Evolutionary conservation across 2,329 filamentous ascomycete genomes (phyloP).

Genomic region (Aspergillus fumigatiaffinis): DNA sequence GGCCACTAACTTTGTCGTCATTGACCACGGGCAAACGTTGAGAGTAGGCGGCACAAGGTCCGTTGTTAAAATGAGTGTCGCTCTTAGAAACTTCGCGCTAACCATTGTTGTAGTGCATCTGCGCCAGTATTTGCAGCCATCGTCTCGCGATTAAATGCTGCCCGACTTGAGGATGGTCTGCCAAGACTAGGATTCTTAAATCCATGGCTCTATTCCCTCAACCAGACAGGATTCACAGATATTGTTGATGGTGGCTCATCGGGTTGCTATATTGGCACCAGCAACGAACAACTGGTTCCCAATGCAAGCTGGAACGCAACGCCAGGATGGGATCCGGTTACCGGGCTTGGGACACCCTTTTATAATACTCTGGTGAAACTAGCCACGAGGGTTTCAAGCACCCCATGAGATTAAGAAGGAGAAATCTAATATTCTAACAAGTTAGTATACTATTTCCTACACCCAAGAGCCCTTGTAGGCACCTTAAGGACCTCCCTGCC

Average conservation of each 20-base stretch:
- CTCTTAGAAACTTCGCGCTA: neutral
- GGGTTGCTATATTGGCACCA: conserved; percentile 43
- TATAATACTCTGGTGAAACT: conserved; percentile 14
- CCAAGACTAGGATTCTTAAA: conserved; percentile 58
- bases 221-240: conserved; percentile 45
- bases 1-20: conserved; percentile 39
- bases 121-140: conserved; percentile 61
- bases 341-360: conserved; percentile 34
- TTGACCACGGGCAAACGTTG: conserved; percentile 33
- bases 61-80: conserved; percentile 6
- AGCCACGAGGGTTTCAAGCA: conserved; percentile 5
- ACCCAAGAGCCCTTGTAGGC: too few species aligned
- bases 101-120: conserved; percentile 44
- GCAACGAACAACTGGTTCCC: conserved; percentile 35
- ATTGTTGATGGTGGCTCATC: conserved; percentile 46
- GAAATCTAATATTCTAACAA: too few species aligned
- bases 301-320: conserved; percentile 51
- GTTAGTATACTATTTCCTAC: too few species aligned
- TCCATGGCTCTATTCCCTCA: conserved; percentile 55
- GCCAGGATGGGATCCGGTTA: conserved; percentile 49
- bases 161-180: conserved; percentile 53
- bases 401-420: too few species aligned
- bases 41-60: conserved; percentile 48
- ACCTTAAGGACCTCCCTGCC: too few species aligned
- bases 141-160: conserved; percentile 62